These are phyloP conservation scores for Cladosporium sp. DNA, from an alignment of 2,329 filamentous ascomycete species.

Conservation along the genomic window DNA sequence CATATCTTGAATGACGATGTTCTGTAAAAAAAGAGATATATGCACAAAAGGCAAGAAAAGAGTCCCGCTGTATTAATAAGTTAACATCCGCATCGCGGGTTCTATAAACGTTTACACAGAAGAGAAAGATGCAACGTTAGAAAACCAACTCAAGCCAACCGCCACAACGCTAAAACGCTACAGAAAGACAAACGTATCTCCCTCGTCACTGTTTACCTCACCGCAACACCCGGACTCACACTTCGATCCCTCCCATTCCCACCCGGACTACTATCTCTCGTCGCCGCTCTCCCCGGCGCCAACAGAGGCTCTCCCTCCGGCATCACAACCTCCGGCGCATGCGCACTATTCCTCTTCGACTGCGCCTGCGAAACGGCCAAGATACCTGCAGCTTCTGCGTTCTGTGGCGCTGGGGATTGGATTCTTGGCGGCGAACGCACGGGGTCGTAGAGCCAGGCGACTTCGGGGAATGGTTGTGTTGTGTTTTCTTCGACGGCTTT, in stretches of 20 bases:
- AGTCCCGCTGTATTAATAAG: not conserved
- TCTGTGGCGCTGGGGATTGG: not conserved
- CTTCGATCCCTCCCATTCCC: not conserved
- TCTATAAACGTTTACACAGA: not conserved
- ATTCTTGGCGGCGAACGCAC: constrained; percentile 8
- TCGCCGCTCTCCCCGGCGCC: constrained; percentile 6
- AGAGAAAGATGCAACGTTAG: not conserved
- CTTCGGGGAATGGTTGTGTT: constrained; percentile 20
- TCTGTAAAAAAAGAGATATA: not conserved
- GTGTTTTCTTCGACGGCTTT: constrained; percentile 1
- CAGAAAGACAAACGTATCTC: not conserved
- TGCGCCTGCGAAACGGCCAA: not conserved
- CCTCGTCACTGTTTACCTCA: not conserved
- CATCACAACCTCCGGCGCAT: constrained; percentile 12
- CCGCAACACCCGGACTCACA: not conserved
- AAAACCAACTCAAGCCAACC: not conserved
- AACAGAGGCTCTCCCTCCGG: constrained; percentile 7
- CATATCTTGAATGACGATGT: not conserved
- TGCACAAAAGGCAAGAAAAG: not conserved
- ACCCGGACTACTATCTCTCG: constrained; percentile 9
- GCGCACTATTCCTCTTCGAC: constrained; percentile 3
- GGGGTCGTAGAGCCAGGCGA: constrained; percentile 25
- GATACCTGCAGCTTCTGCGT: not conserved
- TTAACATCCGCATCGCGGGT: not conserved
- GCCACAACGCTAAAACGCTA: not conserved